Evolutionary conservation across 805 yeast genomes (phyloP).

Genomic region (Candida corydali): DNA sequence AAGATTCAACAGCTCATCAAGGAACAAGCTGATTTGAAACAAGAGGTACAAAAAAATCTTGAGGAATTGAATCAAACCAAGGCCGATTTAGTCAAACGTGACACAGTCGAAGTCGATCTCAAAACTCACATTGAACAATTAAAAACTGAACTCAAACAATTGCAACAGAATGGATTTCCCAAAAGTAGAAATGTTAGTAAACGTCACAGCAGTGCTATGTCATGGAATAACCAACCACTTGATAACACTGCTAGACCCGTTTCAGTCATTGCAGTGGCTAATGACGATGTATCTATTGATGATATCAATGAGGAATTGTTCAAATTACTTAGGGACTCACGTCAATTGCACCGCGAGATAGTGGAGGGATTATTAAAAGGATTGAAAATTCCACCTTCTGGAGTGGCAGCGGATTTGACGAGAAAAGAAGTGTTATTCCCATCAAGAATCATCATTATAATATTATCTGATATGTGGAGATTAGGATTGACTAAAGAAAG

Average conservation of each 20-base stretch:
- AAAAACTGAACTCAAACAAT: slow-evolving; percentile 47
- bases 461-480: slow-evolving; percentile 97
- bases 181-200: slow-evolving; percentile 33
- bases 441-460: slow-evolving; percentile 87
- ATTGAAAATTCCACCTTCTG: slow-evolving; percentile 79
- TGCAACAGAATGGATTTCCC: slow-evolving; percentile 23
- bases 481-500: slow-evolving; percentile 88
- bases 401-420: slow-evolving; percentile 76
- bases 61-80: slow-evolving; percentile 61
- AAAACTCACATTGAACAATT: slow-evolving; percentile 56
- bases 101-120: slow-evolving; percentile 62
- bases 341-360: slow-evolving; percentile 72
- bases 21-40: slow-evolving; percentile 59
- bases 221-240: slow-evolving; percentile 31
- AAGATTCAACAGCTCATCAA: slow-evolving; percentile 58
- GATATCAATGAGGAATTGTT: slow-evolving; percentile 74
- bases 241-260: slow-evolving; percentile 51
- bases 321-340: slow-evolving; percentile 66
- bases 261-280: slow-evolving; percentile 56
- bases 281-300: slow-evolving; percentile 52
- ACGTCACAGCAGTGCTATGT: slow-evolving; percentile 37
- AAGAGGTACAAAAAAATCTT: slow-evolving; percentile 57
- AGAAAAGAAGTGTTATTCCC: slow-evolving; percentile 94
- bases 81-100: slow-evolving; percentile 53
- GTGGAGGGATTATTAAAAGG: slow-evolving; percentile 83